Base-by-base conservation (phyloP, 2,329 filamentous ascomycete genomes). In the Colletotrichum sp. region DNA sequence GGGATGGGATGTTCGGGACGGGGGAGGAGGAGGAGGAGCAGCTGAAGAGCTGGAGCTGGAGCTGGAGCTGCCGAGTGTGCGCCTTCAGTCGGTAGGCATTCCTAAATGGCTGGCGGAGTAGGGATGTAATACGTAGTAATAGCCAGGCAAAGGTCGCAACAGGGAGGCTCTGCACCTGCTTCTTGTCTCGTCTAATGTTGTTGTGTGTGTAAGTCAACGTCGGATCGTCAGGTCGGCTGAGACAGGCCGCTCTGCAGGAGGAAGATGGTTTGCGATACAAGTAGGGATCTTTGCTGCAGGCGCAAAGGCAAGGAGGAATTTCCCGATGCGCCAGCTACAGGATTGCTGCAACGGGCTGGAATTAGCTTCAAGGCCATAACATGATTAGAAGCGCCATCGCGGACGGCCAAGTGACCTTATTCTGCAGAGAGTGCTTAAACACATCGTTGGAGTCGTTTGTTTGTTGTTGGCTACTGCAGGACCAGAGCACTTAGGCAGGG, bases 211-310 rank as follows among this genome's bases (percentile, higher is more conserved):
- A 70, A 63, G 68, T 52, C 68, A 64, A 70, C 48, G 68, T 52
- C 68, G 36, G 68, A 70, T 70, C 68, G 52, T 70, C 68, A 70
- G 68, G 55, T 59, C 57, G 36, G 32, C 36, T 63, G 68, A 70
- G 59, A 70, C 57, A 52, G 43, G 43, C 43, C 43, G 43, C 36
- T 63, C 68, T 70, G 68, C 68, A 63, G 28, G 68, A 70, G 36
- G 55, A 70, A 16, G 57, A 52, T 52, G 68, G 52, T 28, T 63
- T 26, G 32, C 34, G 57, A 63, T 70, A 28, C 68, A 48, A 59
- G 36, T 63, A 52, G 43, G 43, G 43, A 52, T 52, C 43, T 52
- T 48, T 26, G 26, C 57, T 63, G 68, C 68, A 63, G 57, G 57
- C 30, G 59, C 68, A 70, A 26, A 63, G 57, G 57, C 68, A 70